Evolutionary conservation across 805 yeast species (phyloP), one percentile per base, ranked within the genome.

Genomic region (Sugiyamaella americana): DNA sequence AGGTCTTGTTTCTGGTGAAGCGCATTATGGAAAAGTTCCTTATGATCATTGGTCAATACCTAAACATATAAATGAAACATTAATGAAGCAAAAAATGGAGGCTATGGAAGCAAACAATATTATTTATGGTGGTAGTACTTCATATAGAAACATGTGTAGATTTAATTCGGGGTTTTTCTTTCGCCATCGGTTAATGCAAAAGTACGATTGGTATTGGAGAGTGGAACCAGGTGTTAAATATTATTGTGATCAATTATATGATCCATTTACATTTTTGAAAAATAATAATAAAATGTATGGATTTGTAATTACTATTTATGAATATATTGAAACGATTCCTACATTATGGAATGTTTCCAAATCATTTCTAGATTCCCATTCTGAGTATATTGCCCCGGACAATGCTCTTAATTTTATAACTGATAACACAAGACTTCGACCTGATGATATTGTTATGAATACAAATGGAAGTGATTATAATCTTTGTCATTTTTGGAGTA

Each of bases 221-320:
- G 96, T 91, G 10, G 98, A 91, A 64, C 98, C 98, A 0, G 87
- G 82, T 53, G 88, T 89, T 42, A 80, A 85, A 59, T 84, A 85
- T 63, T 84, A 72, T 63, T 93, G 98, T 66, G 97, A 93, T 67
- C 63, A 60, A 45, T 32, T 51, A 24, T 64, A 68, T 69, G 98
- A 91, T 64, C 89, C 96, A 11, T 91, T 91, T 70, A 75, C 78
- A 58, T 75, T 82, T 52, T 75, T 91, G 84, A 74, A 87, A 55
- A 80, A 79, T 48, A 79, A 84, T 57, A 69, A 76, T 50, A 88
- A 88, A 66, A 80, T 77, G 50, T 93, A 91, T 64, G 94, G 95
- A 2, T 91, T 89, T 67, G 87, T 91, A 30, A 83, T 93, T 44
- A 69, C 94, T 2, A 66, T 93, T 49, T 76, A 82, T 44, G 98